Percentiles rank a stretch among this genome's conserved stretches.
Conservation (phyloP, 139 green algal species). For the Pleodorina starrii region DNA sequence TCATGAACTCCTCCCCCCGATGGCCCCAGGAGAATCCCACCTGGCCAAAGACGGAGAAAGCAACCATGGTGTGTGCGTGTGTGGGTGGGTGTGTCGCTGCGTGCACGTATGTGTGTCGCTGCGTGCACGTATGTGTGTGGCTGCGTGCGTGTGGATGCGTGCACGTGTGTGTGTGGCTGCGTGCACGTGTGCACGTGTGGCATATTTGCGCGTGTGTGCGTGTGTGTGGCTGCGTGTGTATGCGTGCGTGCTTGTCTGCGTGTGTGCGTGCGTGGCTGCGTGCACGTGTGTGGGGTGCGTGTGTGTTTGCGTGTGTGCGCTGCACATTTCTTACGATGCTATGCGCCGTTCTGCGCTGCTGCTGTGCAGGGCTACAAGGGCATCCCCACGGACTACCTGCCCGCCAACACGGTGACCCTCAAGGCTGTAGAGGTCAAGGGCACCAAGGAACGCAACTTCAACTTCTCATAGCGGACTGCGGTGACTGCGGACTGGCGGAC, state of each 20-base stretch:
- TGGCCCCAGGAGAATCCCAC: conserved; percentile 57
- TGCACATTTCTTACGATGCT: not conserved
- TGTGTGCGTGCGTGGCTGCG: not conserved
- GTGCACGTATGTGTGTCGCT: not conserved
- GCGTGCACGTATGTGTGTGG: not conserved
- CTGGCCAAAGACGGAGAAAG: conserved; percentile 4
- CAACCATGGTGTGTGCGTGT: conserved; percentile 31
- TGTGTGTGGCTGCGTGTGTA: not conserved
- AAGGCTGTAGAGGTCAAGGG: conserved; percentile 60
- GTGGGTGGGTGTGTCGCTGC: not conserved
- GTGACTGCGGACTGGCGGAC: too few relatives aligned
- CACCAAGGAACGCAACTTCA: conserved; percentile 54
- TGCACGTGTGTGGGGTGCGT: not conserved
- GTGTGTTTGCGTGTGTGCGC: not conserved
- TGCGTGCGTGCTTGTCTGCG: too few relatives aligned
- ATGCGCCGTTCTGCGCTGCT: not conserved
- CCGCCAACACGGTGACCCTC: conserved; percentile 61
- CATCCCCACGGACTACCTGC: conserved; percentile 74
- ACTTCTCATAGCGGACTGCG: conserved; percentile 17
- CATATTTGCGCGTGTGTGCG: not conserved
- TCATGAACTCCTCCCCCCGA: conserved; percentile 30
- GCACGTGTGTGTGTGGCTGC: not conserved
- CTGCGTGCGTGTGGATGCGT: too few relatives aligned
- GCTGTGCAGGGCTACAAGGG: conserved; percentile 70
- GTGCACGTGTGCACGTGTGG: not conserved